Evolutionary conservation across 192 early-diverging fungal genomes (phyloP).

Genomic region (Backusella parvicylindrica): DNA sequence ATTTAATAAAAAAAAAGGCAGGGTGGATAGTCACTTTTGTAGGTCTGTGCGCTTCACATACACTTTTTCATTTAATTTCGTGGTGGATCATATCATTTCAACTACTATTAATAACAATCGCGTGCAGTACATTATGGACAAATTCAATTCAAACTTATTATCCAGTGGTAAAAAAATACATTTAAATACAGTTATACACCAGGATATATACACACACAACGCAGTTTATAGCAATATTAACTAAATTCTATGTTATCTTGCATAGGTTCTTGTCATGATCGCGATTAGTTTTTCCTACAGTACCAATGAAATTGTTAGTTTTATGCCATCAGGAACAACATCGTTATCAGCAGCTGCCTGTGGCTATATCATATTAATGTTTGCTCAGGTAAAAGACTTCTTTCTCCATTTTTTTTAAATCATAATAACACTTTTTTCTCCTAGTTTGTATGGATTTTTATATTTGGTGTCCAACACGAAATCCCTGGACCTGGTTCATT

Average conservation of each 20-base stretch:
- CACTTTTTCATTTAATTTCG: not conserved
- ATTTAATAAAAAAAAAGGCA: constrained; percentile 11
- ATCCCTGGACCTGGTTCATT: not conserved
- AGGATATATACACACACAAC: not conserved
- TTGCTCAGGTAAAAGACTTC: constrained; percentile 40
- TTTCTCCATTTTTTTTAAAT: not conserved
- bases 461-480: constrained; percentile 13
- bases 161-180: constrained; percentile 2
- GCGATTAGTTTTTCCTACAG: constrained; percentile 13
- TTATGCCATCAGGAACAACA: not conserved
- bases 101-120: not conserved
- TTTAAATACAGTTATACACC: no score
- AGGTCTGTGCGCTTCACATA: constrained; percentile 16
- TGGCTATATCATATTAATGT: constrained; percentile 23
- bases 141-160: constrained; percentile 3
- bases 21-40: constrained; percentile 26
- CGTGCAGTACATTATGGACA: constrained; percentile 9
- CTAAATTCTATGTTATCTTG: not conserved
- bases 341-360: constrained; percentile 10
- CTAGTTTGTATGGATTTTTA: constrained; percentile 20
- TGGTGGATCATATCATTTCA: constrained; percentile 30
- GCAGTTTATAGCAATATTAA: not conserved
- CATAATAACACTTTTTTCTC: not conserved
- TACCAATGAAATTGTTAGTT: constrained; percentile 15
- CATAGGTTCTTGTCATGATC: constrained; percentile 20